These are phyloP conservation scores for Casuarina cunninghamiana DNA, from an alignment of 306 rosid genomes.

Conservation along the genomic window DNA sequence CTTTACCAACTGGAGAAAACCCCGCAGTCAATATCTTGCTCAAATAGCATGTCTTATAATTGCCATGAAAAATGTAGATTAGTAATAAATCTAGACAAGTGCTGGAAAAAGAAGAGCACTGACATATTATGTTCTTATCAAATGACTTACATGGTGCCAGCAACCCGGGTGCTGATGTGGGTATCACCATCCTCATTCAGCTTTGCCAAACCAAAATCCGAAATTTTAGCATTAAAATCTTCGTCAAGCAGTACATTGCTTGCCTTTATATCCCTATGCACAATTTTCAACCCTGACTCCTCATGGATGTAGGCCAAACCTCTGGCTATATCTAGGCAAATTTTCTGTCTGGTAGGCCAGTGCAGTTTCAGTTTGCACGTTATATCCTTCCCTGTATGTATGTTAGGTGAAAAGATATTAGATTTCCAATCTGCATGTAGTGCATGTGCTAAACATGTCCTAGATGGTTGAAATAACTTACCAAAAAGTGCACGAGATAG, in stretches of 20 bases:
- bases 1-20: background rate
- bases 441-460: conserved; percentile 7
- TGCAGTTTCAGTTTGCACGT: conserved; percentile 49
- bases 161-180: conserved; percentile 86
- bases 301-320: conserved; percentile 90
- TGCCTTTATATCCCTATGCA: conserved; percentile 91
- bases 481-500: conserved; percentile 87
- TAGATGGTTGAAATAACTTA: conserved; percentile 34
- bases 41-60: background rate
- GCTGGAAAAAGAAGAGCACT: background rate
- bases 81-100: background rate
- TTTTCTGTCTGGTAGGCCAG: conserved; percentile 86
- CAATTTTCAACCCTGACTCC: conserved; percentile 79
- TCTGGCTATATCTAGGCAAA: conserved; percentile 86
- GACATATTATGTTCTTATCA: background rate
- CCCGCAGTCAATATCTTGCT: background rate
- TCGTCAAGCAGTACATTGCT: conserved; percentile 93
- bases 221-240: conserved; percentile 80
- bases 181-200: conserved; percentile 84
- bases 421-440: conserved; percentile 2
- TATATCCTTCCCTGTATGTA: conserved; percentile 55
- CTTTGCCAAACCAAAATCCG: conserved; percentile 98
- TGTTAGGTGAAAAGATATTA: conserved; percentile 20
- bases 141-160: conserved; percentile 92
- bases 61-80: background rate